A percentile compares a stretch with the other conserved stretches of the same genome.
These are phyloP conservation scores for Exophiala sideris DNA, from an alignment of 2,329 filamentous ascomycete genomes.

Conservation along the genomic window DNA sequence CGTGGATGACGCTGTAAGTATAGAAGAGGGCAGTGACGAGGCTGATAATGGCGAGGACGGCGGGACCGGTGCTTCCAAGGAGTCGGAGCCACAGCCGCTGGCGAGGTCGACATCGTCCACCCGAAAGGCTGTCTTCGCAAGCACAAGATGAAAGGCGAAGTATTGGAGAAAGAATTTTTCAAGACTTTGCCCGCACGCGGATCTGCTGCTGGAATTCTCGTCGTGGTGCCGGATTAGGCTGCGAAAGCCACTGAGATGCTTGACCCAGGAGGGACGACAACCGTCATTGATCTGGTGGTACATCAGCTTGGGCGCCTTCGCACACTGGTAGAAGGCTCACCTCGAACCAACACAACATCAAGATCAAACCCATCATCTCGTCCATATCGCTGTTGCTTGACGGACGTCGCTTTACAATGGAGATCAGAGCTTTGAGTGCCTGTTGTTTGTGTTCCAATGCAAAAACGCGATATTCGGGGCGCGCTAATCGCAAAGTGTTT, in stretches of 20 bases:
- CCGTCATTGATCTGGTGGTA: slow-evolving; percentile 29
- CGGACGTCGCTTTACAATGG: slow-evolving; percentile 4
- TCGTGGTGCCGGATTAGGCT: slow-evolving; percentile 19
- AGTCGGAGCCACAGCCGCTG: neutral
- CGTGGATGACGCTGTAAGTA: no score
- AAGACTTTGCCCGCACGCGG: slow-evolving; percentile 23
- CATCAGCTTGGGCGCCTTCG: no score
- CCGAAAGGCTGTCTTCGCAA: slow-evolving; percentile 30
- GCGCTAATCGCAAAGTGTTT: slow-evolving; percentile 27
- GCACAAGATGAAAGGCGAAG: slow-evolving; percentile 31
- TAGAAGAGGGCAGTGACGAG: neutral
- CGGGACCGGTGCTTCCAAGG: neutral
- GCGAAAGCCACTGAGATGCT: slow-evolving; percentile 30
- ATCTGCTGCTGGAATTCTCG: neutral
- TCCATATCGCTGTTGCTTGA: slow-evolving; percentile 30
- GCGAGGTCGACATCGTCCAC: slow-evolving; percentile 8
- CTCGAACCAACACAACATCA: slow-evolving; percentile 34
- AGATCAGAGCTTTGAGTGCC: slow-evolving; percentile 5
- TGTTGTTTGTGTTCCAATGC: slow-evolving; percentile 29
- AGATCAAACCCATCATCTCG: slow-evolving; percentile 29
- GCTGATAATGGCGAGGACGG: neutral
- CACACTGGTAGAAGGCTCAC: neutral
- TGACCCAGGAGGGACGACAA: slow-evolving; percentile 31
- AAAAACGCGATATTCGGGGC: slow-evolving; percentile 24
- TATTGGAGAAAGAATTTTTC: slow-evolving; percentile 30